Evolutionary conservation across 306 rosid genomes (phyloP), one percentile per base, ranked within the genome.

Genomic region (Glycyrrhiza uralensis): DNA sequence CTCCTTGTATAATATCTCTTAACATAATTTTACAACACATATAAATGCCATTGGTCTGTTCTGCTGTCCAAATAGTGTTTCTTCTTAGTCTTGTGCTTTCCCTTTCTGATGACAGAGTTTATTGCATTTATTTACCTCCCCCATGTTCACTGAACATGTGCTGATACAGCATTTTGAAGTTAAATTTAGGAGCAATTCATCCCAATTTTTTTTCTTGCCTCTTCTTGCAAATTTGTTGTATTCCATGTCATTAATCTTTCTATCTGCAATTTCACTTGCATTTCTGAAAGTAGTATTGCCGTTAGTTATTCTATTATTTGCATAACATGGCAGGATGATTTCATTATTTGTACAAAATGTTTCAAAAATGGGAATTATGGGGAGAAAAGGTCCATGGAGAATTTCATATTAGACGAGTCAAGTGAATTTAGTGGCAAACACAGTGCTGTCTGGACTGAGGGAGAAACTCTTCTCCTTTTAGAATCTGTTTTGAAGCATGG

Each of bases 401-500:
- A 89, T 77, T 91, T 84, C 62, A 80, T 68, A 77, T 72, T 78
- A 24, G 64, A 15, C 0, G 87, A 86, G 82, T 73, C 71, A 69
- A 65, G 39, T 76, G 92, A 77, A 76, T 84, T 80, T 28, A 65
- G 69, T 24, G 36, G 58, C 66, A 77, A 74, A 66, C 39, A 52
- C 1, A 82, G 75, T 72, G 80, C 84, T 71, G 76, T 69, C 62
- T 94, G 99, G 99, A 94, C 91, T 2, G 99, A 94, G 75, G 87
- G 87, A 22, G 99, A 94, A 79, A 94, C 85, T 35, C 84, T 94
- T 14, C 86, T 89, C 72, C 97, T 94, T 67, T 85, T 94, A 77
- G 97, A 94, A 81, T 94, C 97, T 76, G 95, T 91, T 71, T 66
- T 82, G 88, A 94, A 89, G 85, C 86, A 94, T 67, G 99, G 99